Evolutionary conservation across 176 grass and related monocot species (phyloP), one percentile per base, ranked within the genome.

Genomic region (Aechmea fasciata): DNA sequence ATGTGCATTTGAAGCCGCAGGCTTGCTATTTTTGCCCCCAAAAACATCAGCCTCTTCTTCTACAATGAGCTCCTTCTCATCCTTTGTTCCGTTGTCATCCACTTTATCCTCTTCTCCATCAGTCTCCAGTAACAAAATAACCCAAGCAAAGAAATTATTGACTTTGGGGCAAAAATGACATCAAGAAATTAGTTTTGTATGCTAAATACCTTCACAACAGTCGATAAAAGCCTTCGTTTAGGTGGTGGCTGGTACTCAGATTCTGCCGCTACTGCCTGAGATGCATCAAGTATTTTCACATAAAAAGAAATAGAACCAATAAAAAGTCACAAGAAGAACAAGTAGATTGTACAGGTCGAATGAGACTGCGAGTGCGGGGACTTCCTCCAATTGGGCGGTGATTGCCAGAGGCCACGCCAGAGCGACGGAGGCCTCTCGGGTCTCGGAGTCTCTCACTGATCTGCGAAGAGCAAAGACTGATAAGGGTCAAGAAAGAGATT

Each of bases 401-500:
- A 0, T 69, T 84, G 8, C 53, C 81, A 3, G 78, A 65, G 15
- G 69, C 33, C 2, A 63, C 52, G 2, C 66, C 65, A 14, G 57
- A 79, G 23, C 89, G 89, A 18, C 94, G 94, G 55, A 93, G 71
- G 47, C 94, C 94, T 48, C 87, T 85, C 48, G 94, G 89, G 75
- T 92, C 94, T 50, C 89, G 80, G 11, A 99, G 86, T 64, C 94
- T 82, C 77, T 99, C 94, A 19, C 77, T 92, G 80, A 99, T 99
- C 94, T 93, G 84, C 69, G 47, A 1, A 1, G 17, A 18, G 24
- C 51, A 28, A 80, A 78, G 25, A 20, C 55, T 75, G 26, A 50
- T 41, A 77, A 53, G 48, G 57, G 67, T 51, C n/a, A 52, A 85
- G 72, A 80, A 51, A 79, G 67, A 70, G 33, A 29, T 13, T 67